These are phyloP conservation scores for Diaporthe helianthi DNA, from an alignment of 2,329 filamentous ascomycete species.

Conservation along the genomic window DNA sequence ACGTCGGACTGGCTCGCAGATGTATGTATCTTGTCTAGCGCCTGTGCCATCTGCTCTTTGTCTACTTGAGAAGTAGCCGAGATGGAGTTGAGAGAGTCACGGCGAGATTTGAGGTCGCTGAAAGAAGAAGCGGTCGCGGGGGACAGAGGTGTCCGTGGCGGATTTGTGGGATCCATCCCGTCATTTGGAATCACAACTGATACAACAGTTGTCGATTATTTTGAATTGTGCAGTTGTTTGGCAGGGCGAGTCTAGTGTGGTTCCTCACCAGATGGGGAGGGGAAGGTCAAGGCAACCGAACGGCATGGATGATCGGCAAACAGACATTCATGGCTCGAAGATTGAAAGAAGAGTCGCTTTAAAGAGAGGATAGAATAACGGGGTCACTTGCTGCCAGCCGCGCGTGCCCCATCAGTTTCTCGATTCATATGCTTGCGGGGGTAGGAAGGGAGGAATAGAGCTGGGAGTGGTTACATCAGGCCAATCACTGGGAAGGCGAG, in stretches of 20 bases:
- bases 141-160: constrained; percentile 43
- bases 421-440: background rate
- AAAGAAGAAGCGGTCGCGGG: constrained; percentile 42
- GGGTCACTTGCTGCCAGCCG: background rate
- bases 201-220: background rate
- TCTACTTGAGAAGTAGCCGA: constrained; percentile 65
- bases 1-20: constrained; percentile 85
- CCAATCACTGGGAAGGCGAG: constrained; percentile 17
- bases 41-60: constrained; percentile 76
- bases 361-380: background rate
- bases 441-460: background rate
- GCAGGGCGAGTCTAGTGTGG: constrained; percentile 3
- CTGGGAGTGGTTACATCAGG: constrained; percentile 21
- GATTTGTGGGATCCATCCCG: constrained; percentile 32
- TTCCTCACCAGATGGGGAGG: constrained; percentile 4
- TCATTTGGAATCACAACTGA: background rate
- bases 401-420: constrained; percentile 10
- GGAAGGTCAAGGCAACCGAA: constrained; percentile 19
- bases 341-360: background rate
- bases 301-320: constrained; percentile 8
- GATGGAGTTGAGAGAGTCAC: constrained; percentile 48
- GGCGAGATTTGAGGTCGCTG: constrained; percentile 44
- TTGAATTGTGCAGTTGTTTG: background rate
- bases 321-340: constrained; percentile 26
- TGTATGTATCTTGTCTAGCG: constrained; percentile 86